phyloP scores from a whole-genome alignment of 2,329 filamentous ascomycete genomes.

The Aspergillus tamarii region DNA sequence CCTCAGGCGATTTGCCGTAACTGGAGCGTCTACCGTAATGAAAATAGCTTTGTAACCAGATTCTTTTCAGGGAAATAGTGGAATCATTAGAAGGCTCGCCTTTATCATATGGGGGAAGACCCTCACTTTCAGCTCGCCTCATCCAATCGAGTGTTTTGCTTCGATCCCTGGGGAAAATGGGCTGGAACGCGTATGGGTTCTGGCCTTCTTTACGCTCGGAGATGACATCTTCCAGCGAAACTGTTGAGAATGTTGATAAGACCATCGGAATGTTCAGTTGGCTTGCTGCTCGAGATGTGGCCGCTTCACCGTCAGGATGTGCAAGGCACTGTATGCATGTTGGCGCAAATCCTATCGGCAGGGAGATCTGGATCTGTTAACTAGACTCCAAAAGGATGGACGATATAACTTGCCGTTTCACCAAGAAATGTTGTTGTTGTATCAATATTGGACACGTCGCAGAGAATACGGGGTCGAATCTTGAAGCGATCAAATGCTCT shows the following conservation, averaged over 20 bases:
- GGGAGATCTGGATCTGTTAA: background rate
- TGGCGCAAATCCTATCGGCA: constrained; percentile 12
- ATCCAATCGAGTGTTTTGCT: constrained; percentile 23
- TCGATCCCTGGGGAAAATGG: constrained; percentile 54
- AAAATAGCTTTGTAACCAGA: constrained; percentile 57
- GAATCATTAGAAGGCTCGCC: too few species aligned
- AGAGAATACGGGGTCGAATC: too few species aligned
- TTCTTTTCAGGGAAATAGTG: constrained; percentile 19
- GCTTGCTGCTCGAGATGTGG: constrained; percentile 7
- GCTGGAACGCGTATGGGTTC: constrained; percentile 54
- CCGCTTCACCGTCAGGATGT: constrained; percentile 11
- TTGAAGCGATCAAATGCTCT: too few species aligned
- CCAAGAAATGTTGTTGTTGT: too few species aligned
- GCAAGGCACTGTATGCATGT: constrained; percentile 13
- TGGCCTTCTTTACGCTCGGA: constrained; percentile 33
- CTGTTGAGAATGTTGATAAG: constrained; percentile 13
- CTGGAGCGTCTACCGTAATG: constrained; percentile 56
- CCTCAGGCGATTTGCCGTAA: constrained; percentile 54
- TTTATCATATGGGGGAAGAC: too few species aligned
- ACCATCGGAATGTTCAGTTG: constrained; percentile 8
- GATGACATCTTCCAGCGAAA: constrained; percentile 47
- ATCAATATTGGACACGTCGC: too few species aligned
- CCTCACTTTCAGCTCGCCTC: too few species aligned
- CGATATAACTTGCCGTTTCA: too few species aligned
- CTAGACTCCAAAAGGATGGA: too few species aligned